phyloP scores from a whole-genome alignment of 2,329 filamentous ascomycete genomes.

The Fusarium annulatum region DNA sequence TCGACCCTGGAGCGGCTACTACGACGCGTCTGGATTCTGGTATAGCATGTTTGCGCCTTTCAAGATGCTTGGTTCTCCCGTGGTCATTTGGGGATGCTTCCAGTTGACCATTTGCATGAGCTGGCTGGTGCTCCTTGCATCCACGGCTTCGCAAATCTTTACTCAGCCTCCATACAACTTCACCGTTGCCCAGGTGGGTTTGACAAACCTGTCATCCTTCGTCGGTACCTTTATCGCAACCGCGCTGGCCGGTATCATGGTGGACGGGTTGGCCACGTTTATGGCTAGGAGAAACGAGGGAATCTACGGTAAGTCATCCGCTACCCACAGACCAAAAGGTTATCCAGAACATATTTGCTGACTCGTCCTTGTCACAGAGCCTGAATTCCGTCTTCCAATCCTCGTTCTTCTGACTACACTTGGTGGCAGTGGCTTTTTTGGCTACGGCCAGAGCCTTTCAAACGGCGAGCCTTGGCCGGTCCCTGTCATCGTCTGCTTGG shows the following conservation, averaged over 20 bases:
- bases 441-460: neutral
- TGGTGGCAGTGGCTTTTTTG: neutral
- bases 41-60: neutral
- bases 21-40: neutral
- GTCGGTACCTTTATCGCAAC: neutral
- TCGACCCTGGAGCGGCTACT: neutral
- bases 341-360: neutral
- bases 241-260: neutral
- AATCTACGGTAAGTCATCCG: neutral
- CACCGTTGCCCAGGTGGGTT: neutral
- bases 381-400: conserved; percentile 1
- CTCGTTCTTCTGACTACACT: neutral
- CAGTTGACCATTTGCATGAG: neutral
- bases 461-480: neutral
- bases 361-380: neutral
- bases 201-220: neutral
- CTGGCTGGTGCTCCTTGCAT: neutral
- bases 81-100: neutral
- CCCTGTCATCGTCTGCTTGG: neutral
- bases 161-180: neutral
- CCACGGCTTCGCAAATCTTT: neutral
- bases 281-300: neutral
- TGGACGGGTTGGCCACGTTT: neutral
- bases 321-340: no score
- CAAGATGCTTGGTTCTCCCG: neutral